Evolutionary conservation across 2,329 filamentous ascomycete species (phyloP).

Genomic region (Huntiella moniliformis): DNA sequence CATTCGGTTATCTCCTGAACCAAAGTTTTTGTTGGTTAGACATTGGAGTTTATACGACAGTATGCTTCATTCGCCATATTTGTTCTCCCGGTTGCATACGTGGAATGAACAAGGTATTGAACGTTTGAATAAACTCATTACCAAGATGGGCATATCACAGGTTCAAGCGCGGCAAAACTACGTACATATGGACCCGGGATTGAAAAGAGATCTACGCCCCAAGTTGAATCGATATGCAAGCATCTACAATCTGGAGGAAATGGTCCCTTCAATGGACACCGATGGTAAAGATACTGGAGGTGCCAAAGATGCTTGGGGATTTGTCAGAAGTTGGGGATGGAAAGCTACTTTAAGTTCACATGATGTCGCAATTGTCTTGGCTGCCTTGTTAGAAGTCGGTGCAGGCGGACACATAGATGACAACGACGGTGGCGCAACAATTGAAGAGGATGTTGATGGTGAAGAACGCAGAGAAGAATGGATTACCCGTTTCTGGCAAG

Average conservation of each 20-base stretch:
- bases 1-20: constrained; percentile 83
- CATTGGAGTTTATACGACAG: constrained; percentile 98
- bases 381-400: constrained; percentile 83
- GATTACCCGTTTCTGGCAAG: constrained; percentile 50
- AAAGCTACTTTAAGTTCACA: constrained; percentile 82
- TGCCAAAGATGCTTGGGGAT: constrained; percentile 85
- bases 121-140: constrained; percentile 77
- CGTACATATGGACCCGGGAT: constrained; percentile 94
- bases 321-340: constrained; percentile 96
- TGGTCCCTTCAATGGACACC: constrained; percentile 63
- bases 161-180: constrained; percentile 91
- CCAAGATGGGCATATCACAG: constrained; percentile 93
- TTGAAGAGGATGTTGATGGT: constrained; percentile 27
- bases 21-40: constrained; percentile 74
- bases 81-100: constrained; percentile 78
- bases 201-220: constrained; percentile 71
- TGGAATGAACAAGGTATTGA: constrained; percentile 85
- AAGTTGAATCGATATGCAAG: constrained; percentile 83
- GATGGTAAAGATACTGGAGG: constrained; percentile 50
- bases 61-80: constrained; percentile 92
- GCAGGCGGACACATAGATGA: too few species aligned
- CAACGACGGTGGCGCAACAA: constrained; percentile 24
- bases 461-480: constrained; percentile 42
- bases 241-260: constrained; percentile 80
- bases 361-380: constrained; percentile 83